phyloP scores from a whole-genome alignment of 345 rosid genomes.

The Pistacia vera region DNA sequence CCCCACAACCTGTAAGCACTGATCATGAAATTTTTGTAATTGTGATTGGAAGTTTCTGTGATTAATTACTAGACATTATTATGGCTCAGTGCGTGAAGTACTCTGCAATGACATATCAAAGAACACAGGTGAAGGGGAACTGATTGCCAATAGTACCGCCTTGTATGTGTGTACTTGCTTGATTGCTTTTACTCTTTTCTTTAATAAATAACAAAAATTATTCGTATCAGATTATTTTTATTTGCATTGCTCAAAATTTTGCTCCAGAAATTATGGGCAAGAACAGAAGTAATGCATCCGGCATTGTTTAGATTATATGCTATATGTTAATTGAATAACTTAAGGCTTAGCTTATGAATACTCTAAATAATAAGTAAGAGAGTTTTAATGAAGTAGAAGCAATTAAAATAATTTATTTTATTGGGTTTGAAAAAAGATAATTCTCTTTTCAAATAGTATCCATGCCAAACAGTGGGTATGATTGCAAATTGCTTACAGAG shows the following conservation, averaged over 20 bases:
- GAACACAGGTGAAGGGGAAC: neutral
- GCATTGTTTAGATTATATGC: neutral
- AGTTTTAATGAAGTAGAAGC: neutral
- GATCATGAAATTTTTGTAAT: slow-evolving; percentile 1
- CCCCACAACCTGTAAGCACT: slow-evolving; percentile 7
- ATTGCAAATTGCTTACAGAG: neutral
- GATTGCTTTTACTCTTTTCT: neutral
- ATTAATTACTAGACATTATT: neutral
- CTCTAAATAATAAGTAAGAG: neutral
- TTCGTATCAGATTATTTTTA: neutral
- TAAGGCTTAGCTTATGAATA: neutral
- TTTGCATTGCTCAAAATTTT: neutral
- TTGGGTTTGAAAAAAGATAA: slow-evolving; percentile 21
- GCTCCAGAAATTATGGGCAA: neutral
- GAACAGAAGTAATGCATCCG: slow-evolving; percentile 1
- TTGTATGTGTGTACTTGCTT: neutral
- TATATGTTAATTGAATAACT: neutral
- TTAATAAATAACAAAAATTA: neutral
- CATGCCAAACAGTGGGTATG: neutral
- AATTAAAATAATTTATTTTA: neutral
- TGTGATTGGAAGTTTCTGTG: neutral
- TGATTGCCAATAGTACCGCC: neutral
- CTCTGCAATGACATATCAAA: neutral
- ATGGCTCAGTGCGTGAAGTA: slow-evolving; percentile 9
- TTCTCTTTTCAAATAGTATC: neutral